Base-by-base conservation (phyloP, 2,329 filamentous ascomycete genomes). In the Aspergillus sp. region DNA sequence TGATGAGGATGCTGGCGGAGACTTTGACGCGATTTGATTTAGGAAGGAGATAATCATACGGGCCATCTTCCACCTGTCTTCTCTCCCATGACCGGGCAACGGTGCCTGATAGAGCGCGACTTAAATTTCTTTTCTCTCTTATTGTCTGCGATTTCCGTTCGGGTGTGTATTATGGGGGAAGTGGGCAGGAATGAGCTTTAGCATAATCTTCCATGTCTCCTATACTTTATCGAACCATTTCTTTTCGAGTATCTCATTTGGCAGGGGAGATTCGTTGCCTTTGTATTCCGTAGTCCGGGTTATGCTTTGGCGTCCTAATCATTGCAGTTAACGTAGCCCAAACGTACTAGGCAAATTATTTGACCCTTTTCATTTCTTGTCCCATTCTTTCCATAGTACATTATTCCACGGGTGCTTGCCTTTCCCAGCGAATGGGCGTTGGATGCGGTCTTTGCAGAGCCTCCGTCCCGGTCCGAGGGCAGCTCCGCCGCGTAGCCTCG, bases 1-100 rank as follows among this genome's bases (percentile, higher is more conserved):
- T 60, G 93, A 96, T 60, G 93, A 96, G 62, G 93, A 97, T 73
- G 84, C 94, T 42, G 89, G 88, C 45, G 91, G 89, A 48, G 91
- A 96, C 63, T 97, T 96, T 69, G 93, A 97, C 61, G 91, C 88
- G 60, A 88, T 97, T 77, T 97, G 85, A 80, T 51, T 36, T 36
- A 27, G 30, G 40, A 42, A 45, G 47, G 43, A 38, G 44, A 45
- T 50, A 52, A 57, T 52, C 51, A 56, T 56, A 53, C 52, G 48
- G 43, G 51, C 51, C 53, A 41, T 46, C 48, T 44, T 43, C 41
- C 42, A 35, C 44, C 44, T 48, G 46, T 19, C 19, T 19, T 19
- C 48, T 49, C 48, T 48, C 46, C 44, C 45, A 39, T 52, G 45
- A 44, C 6, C 30, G 9, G 29, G 41, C 29, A 7, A 19, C 12